Conservation (phyloP, 768 basidiomycete genomes). For the Termitomyces sp. region DNA sequence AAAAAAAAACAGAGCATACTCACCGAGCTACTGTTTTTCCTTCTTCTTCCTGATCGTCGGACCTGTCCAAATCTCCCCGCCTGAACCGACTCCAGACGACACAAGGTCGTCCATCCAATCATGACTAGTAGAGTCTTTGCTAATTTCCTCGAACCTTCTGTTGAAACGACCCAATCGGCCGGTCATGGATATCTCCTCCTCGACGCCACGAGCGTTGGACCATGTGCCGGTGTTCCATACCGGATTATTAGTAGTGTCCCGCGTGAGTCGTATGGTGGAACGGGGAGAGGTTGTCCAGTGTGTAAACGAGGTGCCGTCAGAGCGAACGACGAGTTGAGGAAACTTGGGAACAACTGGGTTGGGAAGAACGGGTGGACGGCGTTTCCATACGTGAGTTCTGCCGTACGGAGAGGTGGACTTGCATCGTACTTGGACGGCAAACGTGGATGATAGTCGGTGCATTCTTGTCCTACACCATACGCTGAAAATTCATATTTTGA, state of each 20-base stretch:
- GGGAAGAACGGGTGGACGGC: conserved; percentile 61
- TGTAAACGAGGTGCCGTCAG: conserved; percentile 84
- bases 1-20: background rate
- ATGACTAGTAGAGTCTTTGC: conserved; percentile 23
- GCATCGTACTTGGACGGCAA: conserved; percentile 21
- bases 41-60: conserved; percentile 8
- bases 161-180: conserved; percentile 82
- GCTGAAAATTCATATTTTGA: background rate
- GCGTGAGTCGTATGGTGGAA: conserved; percentile 67
- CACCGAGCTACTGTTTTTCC: background rate
- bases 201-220: conserved; percentile 43
- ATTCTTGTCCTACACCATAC: background rate
- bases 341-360: conserved; percentile 83
- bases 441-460: background rate
- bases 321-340: conserved; percentile 78
- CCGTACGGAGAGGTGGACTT: conserved; percentile 79
- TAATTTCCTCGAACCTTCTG: conserved; percentile 57
- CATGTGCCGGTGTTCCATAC: conserved; percentile 71
- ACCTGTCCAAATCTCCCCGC: conserved; percentile 9
- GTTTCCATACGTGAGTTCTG: conserved; percentile 77
- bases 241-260: conserved; percentile 87
- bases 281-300: conserved; percentile 89
- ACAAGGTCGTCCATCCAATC: conserved; percentile 29
- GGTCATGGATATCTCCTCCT: conserved; percentile 65
- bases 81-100: conserved; percentile 6